Base-by-base conservation (phyloP, 768 basidiomycete genomes). In the Tubosaeta sp. region DNA sequence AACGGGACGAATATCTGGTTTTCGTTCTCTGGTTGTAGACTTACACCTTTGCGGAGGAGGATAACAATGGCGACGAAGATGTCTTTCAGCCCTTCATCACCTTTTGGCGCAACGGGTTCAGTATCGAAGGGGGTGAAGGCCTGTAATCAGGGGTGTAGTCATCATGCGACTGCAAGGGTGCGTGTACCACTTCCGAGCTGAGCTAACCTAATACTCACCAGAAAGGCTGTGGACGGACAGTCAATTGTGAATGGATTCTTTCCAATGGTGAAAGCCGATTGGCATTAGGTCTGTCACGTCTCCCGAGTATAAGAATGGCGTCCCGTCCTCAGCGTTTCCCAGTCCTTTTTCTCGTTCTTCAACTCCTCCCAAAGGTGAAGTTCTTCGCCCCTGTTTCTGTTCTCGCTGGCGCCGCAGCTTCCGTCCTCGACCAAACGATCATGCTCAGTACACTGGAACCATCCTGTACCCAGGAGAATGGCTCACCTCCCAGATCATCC, bases 51-150 rank as follows among this genome's bases (percentile, higher is more conserved):
- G 10, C n/a, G 22, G 22, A 22, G 53, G 55, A 50, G 22, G 41
- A 51, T 3, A 68, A 69, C 7, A 75, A 77, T 53, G 77, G 78
- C 6, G 75, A 77, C 53, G 78, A 79, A 52, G 80, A 83, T 46
- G 75, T 80, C 4, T 86, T 76, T 0, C 80, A 84, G 44, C 84
- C 95, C 9, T 78, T 81, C 50, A 73, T 98, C 39, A 94, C 87
- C 0, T 90, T 98, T 72, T 98, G 95, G 95, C 79, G 84, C 37
- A 81, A 97, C 54, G 97, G 97, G 0, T 97, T 97, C 70, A 85
- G 85, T 43, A 80, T 98, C 42, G 91, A 97, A 62, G 91, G 93
- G 56, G 91, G 93, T 6, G 84, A 85, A 29, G 22, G 22, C 22
- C 22, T 22, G 22, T 22, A 22, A 22, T 22, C 22, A 22, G 22